Conservation (phyloP, 78 protist genomes). For the Isochrysis galbana region DNA sequence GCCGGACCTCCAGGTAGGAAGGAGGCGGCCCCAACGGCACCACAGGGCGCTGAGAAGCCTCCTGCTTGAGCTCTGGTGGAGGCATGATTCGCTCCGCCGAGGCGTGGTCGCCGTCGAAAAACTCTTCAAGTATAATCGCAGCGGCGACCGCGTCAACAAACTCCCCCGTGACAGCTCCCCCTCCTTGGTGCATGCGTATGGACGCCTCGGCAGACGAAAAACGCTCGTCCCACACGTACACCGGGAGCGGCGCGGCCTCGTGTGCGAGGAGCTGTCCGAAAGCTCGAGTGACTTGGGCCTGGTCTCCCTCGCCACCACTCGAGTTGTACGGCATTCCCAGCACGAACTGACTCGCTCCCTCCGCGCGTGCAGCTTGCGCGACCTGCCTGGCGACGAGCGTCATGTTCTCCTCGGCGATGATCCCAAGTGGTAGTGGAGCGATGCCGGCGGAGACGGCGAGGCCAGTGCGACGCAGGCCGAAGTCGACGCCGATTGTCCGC, state of each 20-base stretch:
- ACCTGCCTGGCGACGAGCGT: not conserved
- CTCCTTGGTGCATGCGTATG: not conserved
- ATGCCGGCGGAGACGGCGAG: not conserved
- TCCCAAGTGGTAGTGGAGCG: not conserved
- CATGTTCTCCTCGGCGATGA: not conserved
- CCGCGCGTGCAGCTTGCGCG: not conserved
- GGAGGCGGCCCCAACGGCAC: not conserved
- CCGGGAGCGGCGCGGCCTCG: not conserved
- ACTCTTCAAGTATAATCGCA: not conserved
- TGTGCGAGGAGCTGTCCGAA: not conserved
- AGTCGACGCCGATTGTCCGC: constrained; percentile 11
- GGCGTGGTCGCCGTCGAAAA: not conserved
- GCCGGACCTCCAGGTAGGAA: not conserved
- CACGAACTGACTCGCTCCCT: not conserved
- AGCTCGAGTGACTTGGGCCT: not conserved
- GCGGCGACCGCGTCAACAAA: not conserved
- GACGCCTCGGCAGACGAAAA: not conserved
- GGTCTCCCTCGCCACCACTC: constrained; percentile 10
- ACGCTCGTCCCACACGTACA: constrained; percentile 4
- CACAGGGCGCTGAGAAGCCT: no score
- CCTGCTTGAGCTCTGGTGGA: no score
- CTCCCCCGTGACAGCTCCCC: not conserved
- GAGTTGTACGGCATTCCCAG: not conserved
- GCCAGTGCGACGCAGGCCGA: not conserved
- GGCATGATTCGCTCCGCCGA: not conserved